Base-by-base conservation (phyloP, 768 basidiomycete genomes). In the Strobilomyces dryophilus region DNA sequence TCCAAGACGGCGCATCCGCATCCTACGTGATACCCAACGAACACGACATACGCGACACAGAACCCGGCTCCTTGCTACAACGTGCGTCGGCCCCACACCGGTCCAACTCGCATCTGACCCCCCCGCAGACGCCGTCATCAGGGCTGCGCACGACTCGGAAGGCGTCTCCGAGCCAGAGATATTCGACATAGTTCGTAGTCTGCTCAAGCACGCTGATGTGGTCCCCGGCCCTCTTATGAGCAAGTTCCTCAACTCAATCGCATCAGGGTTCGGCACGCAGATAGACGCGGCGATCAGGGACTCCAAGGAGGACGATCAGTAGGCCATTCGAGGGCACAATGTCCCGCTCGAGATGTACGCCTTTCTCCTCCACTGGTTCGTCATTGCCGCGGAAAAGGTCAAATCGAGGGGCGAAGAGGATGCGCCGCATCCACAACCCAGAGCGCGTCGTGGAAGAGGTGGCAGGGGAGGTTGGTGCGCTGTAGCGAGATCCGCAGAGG, bases 341-440 rank as follows among this genome's bases (percentile, higher is more conserved):
- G 58, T 66, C 4, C 82, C 92, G 0, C 76, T 99, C 54, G 97
- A 98, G 68, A 85, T 89, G 77, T 98, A 92, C 67, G 89, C 87
- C 8, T 98, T 98, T 66, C 74, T 98, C 24, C 71, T 97, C n/a
- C 79, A 85, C 55, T 98, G 94, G 94, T 95, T 95, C 65, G 88
- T 91, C 15, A 71, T 74, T 10, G 84, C 84, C 0, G 87, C 85
- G 1, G 93, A 95, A 70, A 88, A 86, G 59, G 81, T 87, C 53
- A 87, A 86, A 42, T 73, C 73, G 7, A 64, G 75, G 14, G 74
- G 73, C 6, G 79, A 79, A 12, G 75, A 78, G 2, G 76, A 73
- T 18, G 76, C 78, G 12, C 68, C 74, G 3, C 71, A 65, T 8
- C 75, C 79, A 1, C 73, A 73, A 21, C 66, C 77, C 1, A 84